A percentile compares a stretch with the other conserved stretches of the same genome.
phyloP scores from a whole-genome alignment of 1,284 basidiomycete genomes.

The Ceratobasidium sp. region DNA sequence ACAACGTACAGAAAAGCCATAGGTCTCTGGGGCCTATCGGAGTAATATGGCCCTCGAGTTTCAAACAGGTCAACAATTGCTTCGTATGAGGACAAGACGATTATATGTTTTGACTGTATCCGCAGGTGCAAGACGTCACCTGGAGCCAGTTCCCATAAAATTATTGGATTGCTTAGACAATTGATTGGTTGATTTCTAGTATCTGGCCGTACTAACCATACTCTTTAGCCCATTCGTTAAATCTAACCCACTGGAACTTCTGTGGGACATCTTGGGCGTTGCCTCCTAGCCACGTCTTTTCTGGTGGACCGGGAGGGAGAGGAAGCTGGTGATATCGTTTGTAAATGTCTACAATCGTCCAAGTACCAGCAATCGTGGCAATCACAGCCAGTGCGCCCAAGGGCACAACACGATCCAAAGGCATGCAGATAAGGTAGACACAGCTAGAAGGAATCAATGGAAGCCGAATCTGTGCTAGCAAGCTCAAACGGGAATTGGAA shows the following conservation, averaged over 20 bases:
- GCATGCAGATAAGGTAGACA: too few species aligned
- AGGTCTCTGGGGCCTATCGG: constrained; percentile 3
- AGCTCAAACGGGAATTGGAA: too few species aligned
- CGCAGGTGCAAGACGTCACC: constrained; percentile 20
- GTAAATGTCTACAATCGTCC: not conserved
- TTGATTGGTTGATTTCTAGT: not conserved
- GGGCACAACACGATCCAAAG: not conserved
- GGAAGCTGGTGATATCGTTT: not conserved
- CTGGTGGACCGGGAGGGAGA: constrained; percentile 15
- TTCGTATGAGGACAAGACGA: constrained; percentile 12
- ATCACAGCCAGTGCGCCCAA: not conserved
- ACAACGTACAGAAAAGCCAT: constrained; percentile 19
- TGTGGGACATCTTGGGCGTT: not conserved
- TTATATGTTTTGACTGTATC: not conserved
- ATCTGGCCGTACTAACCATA: not conserved
- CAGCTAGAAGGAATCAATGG: too few species aligned
- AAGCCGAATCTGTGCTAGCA: too few species aligned
- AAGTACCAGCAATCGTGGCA: not conserved
- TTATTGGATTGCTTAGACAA: not conserved
- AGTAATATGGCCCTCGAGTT: constrained; percentile 21
- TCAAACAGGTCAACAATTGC: constrained; percentile 20
- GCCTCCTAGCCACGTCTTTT: not conserved
- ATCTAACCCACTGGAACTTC: not conserved
- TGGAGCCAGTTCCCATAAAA: not conserved
- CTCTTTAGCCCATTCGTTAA: constrained; percentile 1